Percentiles rank a stretch among this genome's conserved stretches.
These are phyloP conservation scores for Neckera pumila DNA, from an alignment of 225 moss, liverwort and hornwort genomes.

Conservation along the genomic window DNA sequence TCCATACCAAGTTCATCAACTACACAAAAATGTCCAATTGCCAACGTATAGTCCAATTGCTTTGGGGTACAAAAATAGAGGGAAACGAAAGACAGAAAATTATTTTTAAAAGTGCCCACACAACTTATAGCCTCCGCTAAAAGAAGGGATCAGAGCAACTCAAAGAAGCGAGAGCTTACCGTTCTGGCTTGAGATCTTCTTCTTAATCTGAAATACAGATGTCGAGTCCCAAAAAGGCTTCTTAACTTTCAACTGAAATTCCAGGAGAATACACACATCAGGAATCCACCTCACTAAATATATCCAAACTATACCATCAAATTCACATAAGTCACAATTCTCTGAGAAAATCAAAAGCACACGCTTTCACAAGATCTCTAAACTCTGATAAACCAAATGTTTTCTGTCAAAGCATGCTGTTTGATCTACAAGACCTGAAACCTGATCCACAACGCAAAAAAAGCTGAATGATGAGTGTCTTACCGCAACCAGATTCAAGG, in stretches of 20 bases:
- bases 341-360: neutral
- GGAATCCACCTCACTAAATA: neutral
- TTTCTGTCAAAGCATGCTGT: neutral
- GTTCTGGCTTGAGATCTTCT: constrained; percentile 43
- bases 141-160: neutral
- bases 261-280: neutral
- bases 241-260: constrained; percentile 54
- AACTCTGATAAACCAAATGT: neutral
- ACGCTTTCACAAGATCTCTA: neutral
- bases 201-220: constrained; percentile 62
- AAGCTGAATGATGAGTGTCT: neutral
- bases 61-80: neutral
- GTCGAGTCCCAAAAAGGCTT: constrained; percentile 74
- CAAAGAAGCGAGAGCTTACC: constrained; percentile 15
- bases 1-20: neutral
- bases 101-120: neutral
- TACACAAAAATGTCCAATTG: neutral
- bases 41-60: neutral
- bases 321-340: neutral
- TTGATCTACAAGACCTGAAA: neutral
- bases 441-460: neutral
- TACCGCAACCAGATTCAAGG: constrained; percentile 57
- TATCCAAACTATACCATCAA: neutral
- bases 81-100: neutral
- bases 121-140: neutral